Base-by-base conservation (phyloP, 768 basidiomycete species). In the Kwoniella shandongensis region DNA sequence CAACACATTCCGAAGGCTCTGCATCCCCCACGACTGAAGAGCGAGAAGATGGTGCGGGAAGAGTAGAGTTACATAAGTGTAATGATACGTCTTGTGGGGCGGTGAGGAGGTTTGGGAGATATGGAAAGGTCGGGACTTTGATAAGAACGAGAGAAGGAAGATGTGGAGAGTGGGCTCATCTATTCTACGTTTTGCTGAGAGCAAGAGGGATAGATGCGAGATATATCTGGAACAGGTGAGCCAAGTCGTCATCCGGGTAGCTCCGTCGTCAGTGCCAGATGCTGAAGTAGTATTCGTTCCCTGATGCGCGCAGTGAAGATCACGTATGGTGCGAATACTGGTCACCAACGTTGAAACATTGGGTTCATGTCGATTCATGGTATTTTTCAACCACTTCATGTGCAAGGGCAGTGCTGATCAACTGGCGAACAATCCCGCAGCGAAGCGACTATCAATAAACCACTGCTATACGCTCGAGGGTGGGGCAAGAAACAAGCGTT, bases 331-430 rank as follows among this genome's bases (percentile, higher is more conserved):
- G 68, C 42, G 78, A 78, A 55, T 76, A 72, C 44, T 76, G 70
- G 66, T 75, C 66, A 2, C 57, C 59, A 1, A 51, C 61, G 5
- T 54, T 69, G n/a, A 50, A 67, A 40, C 71, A 78, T 25, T 80
- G 79, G 79, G 71, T 79, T 17, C 79, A 80, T 61, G 65, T 79
- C 7, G 79, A 80, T 65, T 66, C 79, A 2, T 79, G 77, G 71
- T 70, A 36, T 44, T 63, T 61, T 17, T 51, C 18, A 10, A 38
- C n/a, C n/a, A n/a, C n/a, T n/a, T n/a, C n/a, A n/a, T n/a, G n/a
- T n/a, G n/a, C n/a, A n/a, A n/a, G n/a, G n/a, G n/a, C n/a, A n/a
- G n/a, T n/a, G n/a, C n/a, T n/a, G n/a, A n/a, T n/a, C n/a, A n/a
- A n/a, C n/a, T n/a, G n/a, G n/a, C n/a, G n/a, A n/a, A n/a, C n/a